A percentile compares a stretch with the other conserved stretches of the same genome.
Conservation (phyloP, 2,329 filamentous ascomycete species). For the Emmonsiellopsis sp. region DNA sequence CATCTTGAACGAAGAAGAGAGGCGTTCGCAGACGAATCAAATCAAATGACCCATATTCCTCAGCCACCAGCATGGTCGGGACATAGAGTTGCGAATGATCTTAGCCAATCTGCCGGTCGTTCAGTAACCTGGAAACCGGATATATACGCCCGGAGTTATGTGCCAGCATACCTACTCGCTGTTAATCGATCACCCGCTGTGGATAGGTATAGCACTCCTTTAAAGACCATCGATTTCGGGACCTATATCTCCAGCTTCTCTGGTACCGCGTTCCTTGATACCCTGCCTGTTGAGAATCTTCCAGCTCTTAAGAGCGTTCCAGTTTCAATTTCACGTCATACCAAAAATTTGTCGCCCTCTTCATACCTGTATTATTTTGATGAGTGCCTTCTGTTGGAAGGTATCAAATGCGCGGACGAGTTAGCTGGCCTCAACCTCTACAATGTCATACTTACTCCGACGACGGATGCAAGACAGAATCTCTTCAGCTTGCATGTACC, state of each 20-base stretch:
- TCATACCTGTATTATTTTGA: constrained; percentile 17
- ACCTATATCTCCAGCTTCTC: constrained; percentile 16
- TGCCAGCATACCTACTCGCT: constrained; percentile 17
- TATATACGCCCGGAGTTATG: constrained; percentile 17
- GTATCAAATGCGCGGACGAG: constrained; percentile 12
- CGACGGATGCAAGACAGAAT: constrained; percentile 5
- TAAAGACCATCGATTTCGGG: constrained; percentile 15
- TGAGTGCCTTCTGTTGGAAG: constrained; percentile 18
- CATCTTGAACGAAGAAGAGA: constrained; percentile 1
- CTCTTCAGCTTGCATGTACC: constrained; percentile 18
- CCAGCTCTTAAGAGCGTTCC: constrained; percentile 8
- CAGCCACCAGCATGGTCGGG: neutral
- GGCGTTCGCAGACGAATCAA: neutral
- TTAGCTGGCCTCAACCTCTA: constrained; percentile 14
- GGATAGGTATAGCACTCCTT: constrained; percentile 7
- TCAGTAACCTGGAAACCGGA: constrained; percentile 7
- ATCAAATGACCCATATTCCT: neutral
- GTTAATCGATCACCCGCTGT: constrained; percentile 19
- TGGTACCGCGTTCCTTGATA: constrained; percentile 11
- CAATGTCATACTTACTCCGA: constrained; percentile 8
- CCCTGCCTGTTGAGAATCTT: constrained; percentile 7
- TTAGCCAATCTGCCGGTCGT: neutral
- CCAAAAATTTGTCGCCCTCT: constrained; percentile 5
- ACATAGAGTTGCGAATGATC: neutral
- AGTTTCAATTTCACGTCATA: constrained; percentile 7